Conservation (phyloP, 225 moss, liverwort and hornwort genomes). For the Neckera pumila region DNA sequence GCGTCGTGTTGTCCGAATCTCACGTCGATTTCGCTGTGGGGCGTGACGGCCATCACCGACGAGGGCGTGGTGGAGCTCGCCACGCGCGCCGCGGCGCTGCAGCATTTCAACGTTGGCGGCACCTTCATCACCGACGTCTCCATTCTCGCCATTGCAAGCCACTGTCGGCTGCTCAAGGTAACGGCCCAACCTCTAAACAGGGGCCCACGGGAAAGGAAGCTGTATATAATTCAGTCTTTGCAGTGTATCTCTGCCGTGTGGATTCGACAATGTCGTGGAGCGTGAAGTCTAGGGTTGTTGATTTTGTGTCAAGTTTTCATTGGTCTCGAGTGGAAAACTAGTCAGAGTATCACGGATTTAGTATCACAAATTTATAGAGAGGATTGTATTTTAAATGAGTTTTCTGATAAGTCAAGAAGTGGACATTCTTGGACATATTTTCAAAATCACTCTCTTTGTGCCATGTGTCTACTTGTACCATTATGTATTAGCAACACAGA, state of each 20-base stretch:
- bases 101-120: constrained; percentile 85
- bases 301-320: no score
- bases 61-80: constrained; percentile 79
- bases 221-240: neutral
- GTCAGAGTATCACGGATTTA: no score
- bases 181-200: neutral
- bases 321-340: no score
- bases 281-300: no score
- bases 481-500: no score
- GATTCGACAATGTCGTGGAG: neutral
- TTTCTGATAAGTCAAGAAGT: no score
- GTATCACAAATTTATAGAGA: no score
- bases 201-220: neutral
- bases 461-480: no score
- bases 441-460: no score
- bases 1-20: constrained; percentile 63
- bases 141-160: constrained; percentile 47
- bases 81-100: constrained; percentile 40
- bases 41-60: constrained; percentile 82
- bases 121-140: constrained; percentile 83
- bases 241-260: neutral
- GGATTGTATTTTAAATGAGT: no score
- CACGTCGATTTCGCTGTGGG: constrained; percentile 78
- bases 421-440: no score
- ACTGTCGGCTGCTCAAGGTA: constrained; percentile 67